Base-by-base conservation (phyloP, 1,139 yeast species). In the Yamadazyma mexicana region DNA sequence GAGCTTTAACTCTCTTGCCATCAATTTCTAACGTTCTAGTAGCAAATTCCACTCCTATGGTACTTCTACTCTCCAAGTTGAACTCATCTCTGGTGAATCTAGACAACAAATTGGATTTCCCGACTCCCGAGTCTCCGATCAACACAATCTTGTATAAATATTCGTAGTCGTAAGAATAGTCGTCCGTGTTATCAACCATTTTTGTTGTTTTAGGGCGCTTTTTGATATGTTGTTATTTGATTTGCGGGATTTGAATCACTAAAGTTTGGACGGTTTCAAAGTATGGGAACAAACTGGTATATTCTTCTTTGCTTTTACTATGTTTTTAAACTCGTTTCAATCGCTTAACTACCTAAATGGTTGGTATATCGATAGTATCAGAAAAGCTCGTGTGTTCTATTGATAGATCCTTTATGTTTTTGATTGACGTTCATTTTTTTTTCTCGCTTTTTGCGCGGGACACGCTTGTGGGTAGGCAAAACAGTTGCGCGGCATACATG, bases 11-110 rank as follows among this genome's bases (percentile, higher is more conserved):
- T 59, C 95, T 77, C 66, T 91, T 92, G 44, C 95, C 95, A 55
- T 92, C 98, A 42, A 92, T 91, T 55, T 87, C 95, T 41, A 92
- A 81, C 2, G 98, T 91, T 62, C 97, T 79, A 29, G 98, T 94
- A 34, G 98, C 98, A 72, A 92, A 94, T 64, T 94, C 98, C 35
- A 92, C 98, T 37, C 98, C 98, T 56, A 92, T 94, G 18, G 98
- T 92, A 39, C 95, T 85, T 63, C 94, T 84, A 31, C 95, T 84
- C 61, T 92, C 98, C 51, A 91, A 77, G 66, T 91, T 89, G 71
- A 92, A 92, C 64, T 92, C 98, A 64, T 92, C 91, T 50, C 96
- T 79, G 10, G 98, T 89, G 73, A 92, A 92, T 56, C 98, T 79
- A 37, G 96, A 88, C 46, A 92, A 77, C 47, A 92, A 77, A 68